Conservation (phyloP, 306 rosid genomes). For the Ceratonia siliqua region DNA sequence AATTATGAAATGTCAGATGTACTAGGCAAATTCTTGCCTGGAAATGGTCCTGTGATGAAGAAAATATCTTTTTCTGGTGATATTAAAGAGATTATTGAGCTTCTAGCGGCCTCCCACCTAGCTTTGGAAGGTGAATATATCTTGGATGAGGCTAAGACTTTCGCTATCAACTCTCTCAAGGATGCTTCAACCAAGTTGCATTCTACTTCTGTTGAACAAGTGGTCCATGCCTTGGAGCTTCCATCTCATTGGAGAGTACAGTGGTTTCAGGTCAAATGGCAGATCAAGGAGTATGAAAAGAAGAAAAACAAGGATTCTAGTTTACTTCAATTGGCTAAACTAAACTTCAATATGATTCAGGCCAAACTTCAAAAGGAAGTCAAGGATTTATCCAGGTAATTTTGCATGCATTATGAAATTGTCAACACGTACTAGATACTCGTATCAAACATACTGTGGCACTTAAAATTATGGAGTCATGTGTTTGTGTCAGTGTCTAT, state of each 20-base stretch:
- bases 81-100: conserved; percentile 35
- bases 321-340: conserved; percentile 53
- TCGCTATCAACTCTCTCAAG: conserved; percentile 30
- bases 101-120: conserved; percentile 53
- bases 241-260: conserved; percentile 59
- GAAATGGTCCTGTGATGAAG: not conserved
- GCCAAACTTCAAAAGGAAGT: conserved; percentile 52
- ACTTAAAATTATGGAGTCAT: too few species aligned
- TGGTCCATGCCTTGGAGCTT: conserved; percentile 52
- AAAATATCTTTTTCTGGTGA: not conserved
- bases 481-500: too few species aligned
- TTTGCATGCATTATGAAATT: too few species aligned
- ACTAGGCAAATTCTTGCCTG: conserved; percentile 33
- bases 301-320: not conserved
- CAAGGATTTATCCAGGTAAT: conserved; percentile 50
- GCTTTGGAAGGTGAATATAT: conserved; percentile 46
- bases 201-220: conserved; percentile 1
- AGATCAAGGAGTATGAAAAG: conserved; percentile 27
- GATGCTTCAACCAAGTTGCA: not conserved
- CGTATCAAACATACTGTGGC: too few species aligned
- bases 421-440: too few species aligned
- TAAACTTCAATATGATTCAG: conserved; percentile 54
- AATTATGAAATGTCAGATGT: too few species aligned
- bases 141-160: conserved; percentile 31
- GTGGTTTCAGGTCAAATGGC: conserved; percentile 71